Conservation (phyloP, 176 grass and related monocot species). For the Bonia amplexicaulis region DNA sequence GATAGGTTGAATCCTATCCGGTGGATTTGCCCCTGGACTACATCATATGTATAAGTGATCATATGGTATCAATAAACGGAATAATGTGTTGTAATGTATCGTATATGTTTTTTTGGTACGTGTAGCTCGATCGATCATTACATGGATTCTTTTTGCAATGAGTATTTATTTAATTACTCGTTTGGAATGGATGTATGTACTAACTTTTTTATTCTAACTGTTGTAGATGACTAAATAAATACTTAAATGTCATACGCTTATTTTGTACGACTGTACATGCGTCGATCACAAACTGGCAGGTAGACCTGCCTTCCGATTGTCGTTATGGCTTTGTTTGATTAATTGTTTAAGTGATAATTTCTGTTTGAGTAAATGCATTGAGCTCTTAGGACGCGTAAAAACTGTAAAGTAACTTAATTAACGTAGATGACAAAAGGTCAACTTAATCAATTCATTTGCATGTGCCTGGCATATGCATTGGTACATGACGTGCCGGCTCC, state of each 20-base stretch:
- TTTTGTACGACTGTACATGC: background rate
- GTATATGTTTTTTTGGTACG: background rate
- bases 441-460: slow-evolving; percentile 8
- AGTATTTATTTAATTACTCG: background rate
- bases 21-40: no score
- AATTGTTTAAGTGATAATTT: background rate
- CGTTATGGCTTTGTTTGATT: background rate
- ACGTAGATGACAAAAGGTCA: slow-evolving; percentile 14
- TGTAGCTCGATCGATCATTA: background rate
- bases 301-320: background rate
- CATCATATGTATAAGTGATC: background rate
- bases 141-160: background rate
- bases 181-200: background rate
- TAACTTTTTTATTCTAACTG: background rate
- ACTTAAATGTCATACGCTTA: background rate
- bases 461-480: slow-evolving; percentile 16
- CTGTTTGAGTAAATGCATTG: background rate
- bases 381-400: slow-evolving; percentile 8
- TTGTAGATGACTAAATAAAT: background rate
- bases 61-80: slow-evolving; percentile 26
- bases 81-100: slow-evolving; percentile 22
- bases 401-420: slow-evolving; percentile 1
- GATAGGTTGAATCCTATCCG: no score
- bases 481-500: slow-evolving; percentile 11
- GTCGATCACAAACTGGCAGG: background rate